Evolutionary conservation across 257 asterid genomes (phyloP), one percentile per base, ranked within the genome.

Genomic region (Solanum chiquidenum): DNA sequence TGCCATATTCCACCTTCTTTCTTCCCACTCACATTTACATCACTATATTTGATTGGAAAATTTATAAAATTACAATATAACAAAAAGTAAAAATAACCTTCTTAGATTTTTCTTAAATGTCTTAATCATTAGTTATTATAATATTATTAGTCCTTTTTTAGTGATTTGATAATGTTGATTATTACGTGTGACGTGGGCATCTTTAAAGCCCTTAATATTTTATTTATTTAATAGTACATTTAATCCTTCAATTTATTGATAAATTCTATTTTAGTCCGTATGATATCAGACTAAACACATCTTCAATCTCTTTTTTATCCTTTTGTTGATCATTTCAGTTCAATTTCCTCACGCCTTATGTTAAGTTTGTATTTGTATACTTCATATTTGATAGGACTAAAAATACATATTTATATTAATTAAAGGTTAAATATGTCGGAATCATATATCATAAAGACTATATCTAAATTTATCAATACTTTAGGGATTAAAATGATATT

Each of bases 11-110:
- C 91, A 90, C 82, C 52, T 12, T 80, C 18, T 18, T 85, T 85
- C 58, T 33, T 46, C 88, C 84, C 87, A 69, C 46, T 88, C 88
- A 84, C 90, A 87, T 83, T 79, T 82, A 90, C 89, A 89, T 91
- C 89, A 88, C 91, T 87, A 49, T 49, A 44, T 80, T 49, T 80
- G 42, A 80, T 80, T 49, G 14, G 68, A 46, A 80, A 49, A 9
- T 7, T 6, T 10, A 18, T 34, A 46, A 79, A 42, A 14, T 5
- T 49, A 29, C 8, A 46, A 79, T 4, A 46, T 5, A 46, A 29
- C 44, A 80, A 80, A 69, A 35, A 46, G 85, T 29, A 46, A 80
- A 80, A 49, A 66, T 80, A 46, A 9, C 42, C 12, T 1, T 38
- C 60, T 38, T 76, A 38, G 58, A 76, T 38, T 40, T 76, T 76